These are phyloP conservation scores for Trichoderma semiorbis DNA, from an alignment of 2,329 filamentous ascomycete species.

Conservation along the genomic window DNA sequence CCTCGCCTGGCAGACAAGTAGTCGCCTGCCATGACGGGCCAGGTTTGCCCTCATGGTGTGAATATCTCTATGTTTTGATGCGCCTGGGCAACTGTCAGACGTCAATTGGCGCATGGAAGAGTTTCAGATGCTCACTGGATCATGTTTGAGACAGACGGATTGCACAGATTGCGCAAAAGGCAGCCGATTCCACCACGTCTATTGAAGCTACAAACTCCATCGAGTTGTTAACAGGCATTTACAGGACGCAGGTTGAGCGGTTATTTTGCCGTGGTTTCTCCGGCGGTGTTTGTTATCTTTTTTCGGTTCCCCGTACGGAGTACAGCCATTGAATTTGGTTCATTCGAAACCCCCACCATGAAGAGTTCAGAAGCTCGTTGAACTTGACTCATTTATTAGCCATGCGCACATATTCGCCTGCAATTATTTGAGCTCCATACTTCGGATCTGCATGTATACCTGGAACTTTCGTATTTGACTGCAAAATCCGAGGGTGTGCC, in stretches of 20 bases:
- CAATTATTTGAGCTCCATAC: background rate
- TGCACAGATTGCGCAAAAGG: conserved; percentile 3
- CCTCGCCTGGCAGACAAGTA: conserved; percentile 35
- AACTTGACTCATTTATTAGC: background rate
- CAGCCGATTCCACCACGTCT: conserved; percentile 1
- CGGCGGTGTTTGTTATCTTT: background rate
- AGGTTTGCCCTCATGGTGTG: conserved; percentile 44
- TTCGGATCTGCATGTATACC: background rate
- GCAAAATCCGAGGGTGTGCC: background rate
- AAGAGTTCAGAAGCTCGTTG: background rate
- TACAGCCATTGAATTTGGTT: background rate
- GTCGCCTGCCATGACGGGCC: conserved; percentile 43
- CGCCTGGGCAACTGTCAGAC: conserved; percentile 8
- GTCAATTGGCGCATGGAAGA: conserved; percentile 2
- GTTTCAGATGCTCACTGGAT: background rate
- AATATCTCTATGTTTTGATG: conserved; percentile 27
- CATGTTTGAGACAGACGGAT: conserved; percentile 13
- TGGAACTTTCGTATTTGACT: too few species aligned
- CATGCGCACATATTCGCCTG: background rate
- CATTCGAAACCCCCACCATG: background rate
- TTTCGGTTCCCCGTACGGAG: background rate
- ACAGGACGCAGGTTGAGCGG: background rate
- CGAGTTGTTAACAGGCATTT: background rate
- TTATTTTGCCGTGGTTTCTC: conserved; percentile 12
- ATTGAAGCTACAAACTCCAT: background rate